Evolutionary conservation across 1,139 yeast species (phyloP).

Genomic region (Keqinozyma sinolaborantium): DNA sequence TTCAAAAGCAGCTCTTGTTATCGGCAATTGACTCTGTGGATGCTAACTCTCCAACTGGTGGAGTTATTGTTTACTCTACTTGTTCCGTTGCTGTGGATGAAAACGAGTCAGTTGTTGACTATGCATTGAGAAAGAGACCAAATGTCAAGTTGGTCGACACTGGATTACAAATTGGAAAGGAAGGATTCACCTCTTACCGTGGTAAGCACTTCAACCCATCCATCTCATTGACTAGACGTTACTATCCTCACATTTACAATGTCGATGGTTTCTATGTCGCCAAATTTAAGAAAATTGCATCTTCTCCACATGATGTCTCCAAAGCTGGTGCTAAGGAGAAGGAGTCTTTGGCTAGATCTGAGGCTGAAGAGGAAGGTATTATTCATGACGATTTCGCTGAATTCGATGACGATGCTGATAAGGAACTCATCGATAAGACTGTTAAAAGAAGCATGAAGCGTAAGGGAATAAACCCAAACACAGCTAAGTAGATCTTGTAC

Average conservation of each 20-base stretch:
- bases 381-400: conserved; percentile 83
- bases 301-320: conserved; percentile 79
- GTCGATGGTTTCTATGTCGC: conserved; percentile 99
- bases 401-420: conserved; percentile 76
- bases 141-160: conserved; percentile 93
- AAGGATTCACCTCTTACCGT: conserved; percentile 89
- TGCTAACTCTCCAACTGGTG: conserved; percentile 88
- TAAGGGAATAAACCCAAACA: conserved; percentile 74
- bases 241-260: conserved; percentile 96
- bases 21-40: conserved; percentile 98
- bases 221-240: conserved; percentile 81
- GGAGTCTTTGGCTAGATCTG: conserved; percentile 76
- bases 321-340: conserved; percentile 90
- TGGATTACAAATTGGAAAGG: conserved; percentile 92
- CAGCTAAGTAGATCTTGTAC: conserved; percentile 13
- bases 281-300: conserved; percentile 85
- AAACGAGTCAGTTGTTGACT: conserved; percentile 98
- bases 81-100: conserved; percentile 99
- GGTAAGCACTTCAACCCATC: conserved; percentile 87
- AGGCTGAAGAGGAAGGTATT: conserved; percentile 75
- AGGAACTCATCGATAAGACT: conserved; percentile 68
- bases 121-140: conserved; percentile 93
- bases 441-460: conserved; percentile 70
- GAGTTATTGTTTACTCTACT: conserved; percentile 92
- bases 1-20: conserved; percentile 88